Conservation (phyloP, 179 eudicot genomes). For the Actinidia chinensis region DNA sequence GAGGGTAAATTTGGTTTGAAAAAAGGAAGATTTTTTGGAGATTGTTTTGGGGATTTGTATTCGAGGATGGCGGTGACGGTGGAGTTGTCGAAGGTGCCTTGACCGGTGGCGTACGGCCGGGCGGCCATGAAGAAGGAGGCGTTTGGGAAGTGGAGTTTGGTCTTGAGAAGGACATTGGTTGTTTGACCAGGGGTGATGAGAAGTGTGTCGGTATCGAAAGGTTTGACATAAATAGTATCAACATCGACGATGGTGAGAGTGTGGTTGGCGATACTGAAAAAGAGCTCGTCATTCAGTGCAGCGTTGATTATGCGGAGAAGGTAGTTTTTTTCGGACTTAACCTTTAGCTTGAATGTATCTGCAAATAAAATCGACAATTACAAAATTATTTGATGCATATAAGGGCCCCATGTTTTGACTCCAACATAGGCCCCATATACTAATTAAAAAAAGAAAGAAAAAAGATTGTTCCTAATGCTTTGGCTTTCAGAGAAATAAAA, state of each 20-base stretch:
- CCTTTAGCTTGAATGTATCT: slow-evolving; percentile 60
- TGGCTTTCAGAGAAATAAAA: too few relatives aligned
- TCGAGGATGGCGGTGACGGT: slow-evolving; percentile 45
- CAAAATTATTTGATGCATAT: neutral
- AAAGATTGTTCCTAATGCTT: too few relatives aligned
- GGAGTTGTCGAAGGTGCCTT: slow-evolving; percentile 54
- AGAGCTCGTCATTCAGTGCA: slow-evolving; percentile 61
- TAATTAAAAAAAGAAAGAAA: too few relatives aligned
- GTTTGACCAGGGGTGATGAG: slow-evolving; percentile 56
- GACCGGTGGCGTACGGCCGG: slow-evolving; percentile 52
- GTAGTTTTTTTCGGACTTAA: slow-evolving; percentile 50
- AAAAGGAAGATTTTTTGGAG: slow-evolving; percentile 28
- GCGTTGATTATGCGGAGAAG: slow-evolving; percentile 55
- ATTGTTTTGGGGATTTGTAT: slow-evolving; percentile 26
- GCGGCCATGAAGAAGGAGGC: slow-evolving; percentile 51
- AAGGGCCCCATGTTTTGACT: neutral
- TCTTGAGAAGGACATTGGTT: slow-evolving; percentile 50
- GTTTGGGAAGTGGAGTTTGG: slow-evolving; percentile 32
- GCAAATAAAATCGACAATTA: neutral
- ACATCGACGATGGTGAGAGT: slow-evolving; percentile 44
- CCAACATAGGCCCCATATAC: too few relatives aligned
- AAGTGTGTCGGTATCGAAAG: slow-evolving; percentile 42
- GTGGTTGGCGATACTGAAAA: slow-evolving; percentile 63
- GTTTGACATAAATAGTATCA: slow-evolving; percentile 56
- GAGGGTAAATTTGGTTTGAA: slow-evolving; percentile 37